Conservation (phyloP, 1,284 basidiomycete genomes). For the Trichosporon asahii region DNA sequence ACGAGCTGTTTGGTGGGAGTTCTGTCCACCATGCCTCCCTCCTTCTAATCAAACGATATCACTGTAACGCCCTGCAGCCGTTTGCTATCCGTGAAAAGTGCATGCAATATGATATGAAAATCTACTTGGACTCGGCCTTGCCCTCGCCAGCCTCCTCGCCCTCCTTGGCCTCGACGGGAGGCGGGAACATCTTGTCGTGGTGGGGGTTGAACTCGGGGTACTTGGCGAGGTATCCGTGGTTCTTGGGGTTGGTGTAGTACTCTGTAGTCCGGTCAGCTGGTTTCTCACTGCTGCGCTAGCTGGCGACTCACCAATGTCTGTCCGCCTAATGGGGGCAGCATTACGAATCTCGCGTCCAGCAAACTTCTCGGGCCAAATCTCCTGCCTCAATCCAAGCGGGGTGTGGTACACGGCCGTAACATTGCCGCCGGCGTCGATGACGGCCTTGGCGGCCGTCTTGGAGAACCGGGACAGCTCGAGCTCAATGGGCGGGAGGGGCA, state of each 20-base stretch:
- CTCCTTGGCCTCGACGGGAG: not conserved
- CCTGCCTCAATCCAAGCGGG: slow-evolving; percentile 72
- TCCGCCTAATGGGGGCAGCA: slow-evolving; percentile 76
- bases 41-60: no score
- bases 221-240: slow-evolving; percentile 50
- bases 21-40: no score
- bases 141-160: not conserved
- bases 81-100: slow-evolving; percentile 8
- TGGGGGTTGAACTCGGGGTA: slow-evolving; percentile 17
- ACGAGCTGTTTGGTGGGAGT: no score
- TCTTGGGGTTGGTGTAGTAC: slow-evolving; percentile 52
- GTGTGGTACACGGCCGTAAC: slow-evolving; percentile 94
- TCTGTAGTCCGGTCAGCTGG: slow-evolving; percentile 25
- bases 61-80: no score
- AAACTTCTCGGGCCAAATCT: slow-evolving; percentile 60
- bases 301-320: slow-evolving; percentile 69
- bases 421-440: slow-evolving; percentile 76
- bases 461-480: slow-evolving; percentile 82
- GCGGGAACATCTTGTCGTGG: not conserved
- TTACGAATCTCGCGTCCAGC: slow-evolving; percentile 61
- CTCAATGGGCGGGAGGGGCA: slow-evolving; percentile 63
- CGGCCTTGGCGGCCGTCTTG: slow-evolving; percentile 75
- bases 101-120: slow-evolving; percentile 9
- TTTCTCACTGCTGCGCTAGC: no score
- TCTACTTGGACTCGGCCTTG: slow-evolving; percentile 8